Base-by-base conservation (phyloP, 2,329 filamentous ascomycete genomes). In the Botrytis hyacinthi region DNA sequence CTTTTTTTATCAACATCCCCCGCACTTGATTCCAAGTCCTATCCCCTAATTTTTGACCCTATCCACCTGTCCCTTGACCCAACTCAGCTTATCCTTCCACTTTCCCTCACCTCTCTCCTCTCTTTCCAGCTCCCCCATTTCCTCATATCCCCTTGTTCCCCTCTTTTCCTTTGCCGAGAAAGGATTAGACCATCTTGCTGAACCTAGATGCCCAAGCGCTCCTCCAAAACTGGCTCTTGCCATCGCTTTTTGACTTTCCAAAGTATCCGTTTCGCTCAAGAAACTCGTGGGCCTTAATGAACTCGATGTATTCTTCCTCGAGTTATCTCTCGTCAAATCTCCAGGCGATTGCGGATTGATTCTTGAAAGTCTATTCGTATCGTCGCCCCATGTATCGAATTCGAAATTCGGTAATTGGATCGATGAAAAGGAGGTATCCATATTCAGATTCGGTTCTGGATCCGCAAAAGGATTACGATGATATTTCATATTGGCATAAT, bases 251-350 rank as follows among this genome's bases (percentile, higher is more conserved):
- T 63, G 54, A 14, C 44, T 46, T 26, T 51, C 63, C 9, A 37
- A 7, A 16, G 20, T 44, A 59, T 29, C n/a, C 22, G 20, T 71
- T 73, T n/a, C 76, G 74, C 35, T 76, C 76, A 57, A 77, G 76
- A 70, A 77, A 80, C 22, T 79, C 70, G 37, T 79, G 73, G 0
- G 79, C 78, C 22, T 46, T 66, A 62, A 77, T 61, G 42, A 7
- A 62, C 7, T 62, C 26, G 8, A 8, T 18, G 37, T 48, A 10
- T 26, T 35, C 20, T 46, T 46, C 29, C 44, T 22, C 20, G 62
- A 1, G 48, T 66, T 16, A 8, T 66, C n/a, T 26, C 20, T 32
- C 40, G 42, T 66, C 29, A 66, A 35, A 48, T 48, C 42, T 35
- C 62, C 62, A 22, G 62, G 29, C 7, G 42, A 48, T 32, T 29